These are phyloP conservation scores for Tubosaeta brunneosetosa DNA, from an alignment of 768 basidiomycete genomes.

Conservation along the genomic window DNA sequence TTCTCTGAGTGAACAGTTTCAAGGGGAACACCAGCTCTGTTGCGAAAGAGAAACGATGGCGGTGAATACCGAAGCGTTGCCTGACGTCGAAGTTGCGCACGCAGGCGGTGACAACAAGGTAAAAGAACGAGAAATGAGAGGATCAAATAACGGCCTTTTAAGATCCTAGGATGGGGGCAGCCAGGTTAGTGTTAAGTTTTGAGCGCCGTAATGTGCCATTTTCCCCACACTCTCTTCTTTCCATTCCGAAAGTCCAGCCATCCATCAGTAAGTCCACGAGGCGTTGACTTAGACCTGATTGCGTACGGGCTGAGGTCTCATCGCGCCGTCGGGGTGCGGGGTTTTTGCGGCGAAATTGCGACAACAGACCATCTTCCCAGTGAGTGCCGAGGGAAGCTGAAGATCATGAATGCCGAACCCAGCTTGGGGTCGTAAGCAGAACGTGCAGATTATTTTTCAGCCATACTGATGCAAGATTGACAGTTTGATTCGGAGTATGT, in stretches of 20 bases:
- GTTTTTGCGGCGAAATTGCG: slow-evolving; percentile 6
- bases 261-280: slow-evolving; percentile 23
- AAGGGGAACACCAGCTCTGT: not conserved
- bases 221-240: slow-evolving; percentile 14
- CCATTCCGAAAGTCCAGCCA: slow-evolving; percentile 15
- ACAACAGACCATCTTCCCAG: not conserved
- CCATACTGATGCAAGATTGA: slow-evolving; percentile 1
- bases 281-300: slow-evolving; percentile 12
- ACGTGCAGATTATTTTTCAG: not conserved
- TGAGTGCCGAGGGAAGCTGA: not conserved
- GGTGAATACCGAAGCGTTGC: not conserved
- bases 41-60: not conserved
- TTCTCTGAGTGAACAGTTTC: not conserved
- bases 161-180: not conserved
- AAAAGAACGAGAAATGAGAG: not conserved
- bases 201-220: slow-evolving; percentile 12
- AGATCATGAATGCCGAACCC: not conserved
- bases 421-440: not conserved
- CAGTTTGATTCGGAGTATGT: not conserved
- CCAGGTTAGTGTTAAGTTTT: slow-evolving; percentile 2
- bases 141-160: slow-evolving; percentile 5
- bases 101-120: not conserved
- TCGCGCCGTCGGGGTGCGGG: slow-evolving; percentile 1
- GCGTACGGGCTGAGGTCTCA: not conserved
- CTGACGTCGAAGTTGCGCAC: not conserved